Evolutionary conservation across 2,329 filamentous ascomycete species (phyloP).

Genomic region (Diaporthe capsici): DNA sequence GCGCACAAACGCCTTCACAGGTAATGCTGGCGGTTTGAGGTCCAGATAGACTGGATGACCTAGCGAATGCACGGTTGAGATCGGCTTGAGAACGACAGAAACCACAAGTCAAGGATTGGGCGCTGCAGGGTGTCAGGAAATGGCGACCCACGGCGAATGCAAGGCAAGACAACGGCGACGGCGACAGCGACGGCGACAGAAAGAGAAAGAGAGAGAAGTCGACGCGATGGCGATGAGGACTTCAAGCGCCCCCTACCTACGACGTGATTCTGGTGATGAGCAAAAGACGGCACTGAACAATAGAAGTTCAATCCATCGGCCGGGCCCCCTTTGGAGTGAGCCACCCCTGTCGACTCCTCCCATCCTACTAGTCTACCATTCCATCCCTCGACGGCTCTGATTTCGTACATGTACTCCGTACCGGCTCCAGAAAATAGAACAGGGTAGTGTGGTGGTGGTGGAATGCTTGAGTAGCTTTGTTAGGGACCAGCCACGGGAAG

Average conservation of each 20-base stretch:
- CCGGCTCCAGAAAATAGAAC: neutral
- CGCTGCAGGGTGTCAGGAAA: neutral
- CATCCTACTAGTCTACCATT: neutral
- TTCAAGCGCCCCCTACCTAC: neutral
- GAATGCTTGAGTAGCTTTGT: neutral
- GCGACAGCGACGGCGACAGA: neutral
- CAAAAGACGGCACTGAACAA: neutral
- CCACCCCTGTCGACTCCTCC: constrained; percentile 6
- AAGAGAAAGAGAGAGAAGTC: constrained; percentile 1
- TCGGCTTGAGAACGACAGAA: constrained; percentile 15
- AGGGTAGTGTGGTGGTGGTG: neutral
- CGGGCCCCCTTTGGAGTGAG: constrained; percentile 1
- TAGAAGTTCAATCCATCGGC: neutral
- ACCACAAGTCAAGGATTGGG: neutral
- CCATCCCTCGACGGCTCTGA: neutral
- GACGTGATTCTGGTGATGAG: neutral
- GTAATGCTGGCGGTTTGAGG: constrained; percentile 14
- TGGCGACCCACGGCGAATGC: neutral
- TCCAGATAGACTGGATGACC: constrained; percentile 13
- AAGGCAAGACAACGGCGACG: neutral
- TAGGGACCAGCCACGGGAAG: neutral
- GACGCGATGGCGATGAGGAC: constrained; percentile 12
- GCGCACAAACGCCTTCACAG: neutral
- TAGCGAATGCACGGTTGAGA: constrained; percentile 25
- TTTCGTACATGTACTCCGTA: constrained; percentile 6